Base-by-base conservation (phyloP, 2,329 filamentous ascomycete genomes). In the Trichophyton mentagrophytes region DNA sequence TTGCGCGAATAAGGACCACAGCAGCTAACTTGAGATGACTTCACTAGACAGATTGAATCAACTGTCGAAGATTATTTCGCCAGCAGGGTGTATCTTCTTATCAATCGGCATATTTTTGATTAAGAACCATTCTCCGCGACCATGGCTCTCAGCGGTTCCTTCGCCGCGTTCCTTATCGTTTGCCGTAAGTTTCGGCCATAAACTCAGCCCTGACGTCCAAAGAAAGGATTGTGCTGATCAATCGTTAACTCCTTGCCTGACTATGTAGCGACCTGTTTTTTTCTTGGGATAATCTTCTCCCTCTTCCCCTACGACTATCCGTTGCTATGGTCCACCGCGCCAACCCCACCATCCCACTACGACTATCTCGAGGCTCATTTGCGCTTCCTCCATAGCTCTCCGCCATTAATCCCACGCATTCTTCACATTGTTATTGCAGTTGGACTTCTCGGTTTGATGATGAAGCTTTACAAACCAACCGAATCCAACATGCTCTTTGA, bases 401-500 rank as follows among this genome's bases (percentile, higher is more conserved):
- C 93, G 55, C 89, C 91, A 1, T 83, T 99, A 57, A 96, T 99
- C 76, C 85, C 85, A 59, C 92, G 93, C 70, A 88, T 99, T 71
- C 85, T 99, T 65, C 89, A 95, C 81, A 95, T 96, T 76, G 88
- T 92, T 72, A 88, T 96, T 73, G 86, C 84, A 70, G 85, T 93
- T 65, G 93, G 93, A 62, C 85, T 97, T 68, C 78, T 89, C 61
- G 93, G 92, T 65, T 90, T 97, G 77, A 82, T 97, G 72, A 82
- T 87, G 73, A 99, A 99, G 80, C 87, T 99, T 58, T 99, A 96
- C 85, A 87, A 86, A 67, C 90, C 93, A 59, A 87, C 84, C 68
- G 92, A 97, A 77, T 87, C 89, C 65, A 99, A 99, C 79, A 88
- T 96, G 77, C 85, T 99, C 61, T 99, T 99, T 73, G 93, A 89